Evolutionary conservation across 208 protist species (phyloP).

Genomic region (Wallacemonas collosoma): DNA sequence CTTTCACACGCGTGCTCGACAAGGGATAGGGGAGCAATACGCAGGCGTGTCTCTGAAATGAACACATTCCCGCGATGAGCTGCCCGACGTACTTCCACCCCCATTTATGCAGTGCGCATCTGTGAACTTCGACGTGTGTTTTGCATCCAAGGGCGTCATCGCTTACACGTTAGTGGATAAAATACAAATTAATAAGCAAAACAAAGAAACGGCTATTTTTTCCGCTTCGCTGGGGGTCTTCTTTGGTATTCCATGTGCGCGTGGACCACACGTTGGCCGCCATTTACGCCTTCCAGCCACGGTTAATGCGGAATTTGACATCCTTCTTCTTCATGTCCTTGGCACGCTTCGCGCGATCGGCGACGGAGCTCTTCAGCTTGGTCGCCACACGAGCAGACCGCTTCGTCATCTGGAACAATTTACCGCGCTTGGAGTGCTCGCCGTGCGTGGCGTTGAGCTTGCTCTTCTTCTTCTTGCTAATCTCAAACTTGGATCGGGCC

Average conservation of each 20-base stretch:
- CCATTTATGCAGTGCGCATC: too few species aligned
- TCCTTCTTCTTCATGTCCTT: conserved; percentile 94
- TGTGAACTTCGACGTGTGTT: too few species aligned
- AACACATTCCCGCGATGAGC: too few species aligned
- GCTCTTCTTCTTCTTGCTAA: conserved; percentile 90
- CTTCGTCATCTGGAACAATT: conserved; percentile 93
- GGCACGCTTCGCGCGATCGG: conserved; percentile 58
- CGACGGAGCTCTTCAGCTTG: conserved; percentile 84
- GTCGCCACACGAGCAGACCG: conserved; percentile 81
- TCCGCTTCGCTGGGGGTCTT: too few species aligned
- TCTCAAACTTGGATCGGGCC: conserved; percentile 86
- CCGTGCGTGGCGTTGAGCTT: conserved; percentile 88
- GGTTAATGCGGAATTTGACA: conserved; percentile 93
- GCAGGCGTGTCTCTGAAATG: too few species aligned
- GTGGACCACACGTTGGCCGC: conserved; percentile 12
- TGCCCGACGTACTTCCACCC: too few species aligned
- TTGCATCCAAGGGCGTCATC: too few species aligned
- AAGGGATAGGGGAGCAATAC: too few species aligned
- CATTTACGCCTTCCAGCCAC: conserved; percentile 88
- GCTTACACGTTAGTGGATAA: too few species aligned
- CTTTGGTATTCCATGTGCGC: neutral
- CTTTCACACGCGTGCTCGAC: too few species aligned
- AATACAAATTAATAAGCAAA: too few species aligned
- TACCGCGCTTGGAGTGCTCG: conserved; percentile 88
- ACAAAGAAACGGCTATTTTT: too few species aligned